Conservation (phyloP, 140 eudicot genomes). For the Senecio squalidus region DNA sequence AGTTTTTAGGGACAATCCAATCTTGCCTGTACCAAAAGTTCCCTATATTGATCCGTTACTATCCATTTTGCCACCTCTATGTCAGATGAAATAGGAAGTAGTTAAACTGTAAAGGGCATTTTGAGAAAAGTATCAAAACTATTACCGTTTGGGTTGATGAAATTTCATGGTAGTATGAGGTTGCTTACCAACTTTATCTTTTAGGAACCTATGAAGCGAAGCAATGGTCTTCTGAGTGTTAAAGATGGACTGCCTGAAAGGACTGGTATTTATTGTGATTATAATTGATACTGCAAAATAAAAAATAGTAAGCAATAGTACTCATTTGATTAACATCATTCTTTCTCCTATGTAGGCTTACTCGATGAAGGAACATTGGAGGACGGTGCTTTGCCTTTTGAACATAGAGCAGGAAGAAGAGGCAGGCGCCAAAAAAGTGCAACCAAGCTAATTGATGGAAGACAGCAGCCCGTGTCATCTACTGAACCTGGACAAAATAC, state of each 20-base stretch:
- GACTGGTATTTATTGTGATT: conserved; percentile 35
- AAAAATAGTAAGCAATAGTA: not conserved
- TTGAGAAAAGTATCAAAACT: conserved; percentile 1
- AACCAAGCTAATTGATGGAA: conserved; percentile 42
- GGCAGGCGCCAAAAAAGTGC: conserved; percentile 47
- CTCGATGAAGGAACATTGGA: conserved; percentile 28
- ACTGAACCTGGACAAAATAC: conserved; percentile 34
- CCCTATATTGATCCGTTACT: too few species aligned
- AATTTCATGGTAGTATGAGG: conserved; percentile 9
- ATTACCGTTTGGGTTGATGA: conserved; percentile 2
- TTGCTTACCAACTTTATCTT: conserved; percentile 9
- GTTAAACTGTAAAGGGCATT: not conserved
- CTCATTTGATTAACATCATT: conserved; percentile 1
- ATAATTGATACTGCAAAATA: not conserved
- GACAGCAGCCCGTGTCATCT: conserved; percentile 31
- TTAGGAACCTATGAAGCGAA: conserved; percentile 32
- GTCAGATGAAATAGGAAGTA: not conserved
- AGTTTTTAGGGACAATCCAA: too few species aligned
- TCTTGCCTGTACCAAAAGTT: too few species aligned
- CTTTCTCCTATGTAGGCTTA: conserved; percentile 24
- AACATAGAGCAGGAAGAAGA: conserved; percentile 57
- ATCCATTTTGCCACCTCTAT: too few species aligned
- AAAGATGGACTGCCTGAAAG: conserved; percentile 29
- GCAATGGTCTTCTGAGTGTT: conserved; percentile 25
- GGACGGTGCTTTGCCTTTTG: conserved; percentile 34